Base-by-base conservation (phyloP, 2,329 filamentous ascomycete species). In the Bertia moriformis region DNA sequence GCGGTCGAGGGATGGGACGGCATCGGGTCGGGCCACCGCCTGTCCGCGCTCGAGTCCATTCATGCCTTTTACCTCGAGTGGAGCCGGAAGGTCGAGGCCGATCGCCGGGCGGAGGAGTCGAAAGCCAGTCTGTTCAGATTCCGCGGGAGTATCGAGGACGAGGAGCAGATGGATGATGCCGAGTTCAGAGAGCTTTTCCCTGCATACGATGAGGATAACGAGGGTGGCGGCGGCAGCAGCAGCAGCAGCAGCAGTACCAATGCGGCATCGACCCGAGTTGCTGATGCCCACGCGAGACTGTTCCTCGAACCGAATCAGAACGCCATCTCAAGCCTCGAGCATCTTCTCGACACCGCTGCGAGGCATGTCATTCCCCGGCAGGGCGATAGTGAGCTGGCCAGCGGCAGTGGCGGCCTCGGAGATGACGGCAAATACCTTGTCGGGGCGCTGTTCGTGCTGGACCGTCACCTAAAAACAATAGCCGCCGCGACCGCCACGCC, bases 111-210 rank as follows among this genome's bases (percentile, higher is more conserved):
- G 37, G 77, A 83, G 47, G 79, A 83, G 14, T 70, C 73, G 18
- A 83, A 81, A 44, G 76, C 73, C 3, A 87, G 83, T 44, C 59
- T 93, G 27, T 98, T 93, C 57, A 79, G 78, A 15, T 95, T 91
- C 60, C 75, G 77, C 45, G 89, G 88, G 19, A 79, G 77, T 30
- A 62, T 73, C 29, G 82, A 88, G 43, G 79, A 88, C 37, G 76
- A 84, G 45, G 82, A 93, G 41, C 79, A 83, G 48, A 64, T 73
- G 7, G 75, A 86, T 39, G 71, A 80, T 44, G 72, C 82, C 40
- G 83, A 91, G 45, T 79, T 94, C 46, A 69, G 78, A 15, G 71
- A 82, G 45, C 63, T 96, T 4, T 96, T 96, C 61, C 89, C 89
- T 1, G 73, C 71, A 4, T 93, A 77, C 45, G 77, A 83, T 13